Evolutionary conservation across 2,329 filamentous ascomycete genomes (phyloP), one percentile per base, ranked within the genome.

Genomic region (Laburnicola sp.): DNA sequence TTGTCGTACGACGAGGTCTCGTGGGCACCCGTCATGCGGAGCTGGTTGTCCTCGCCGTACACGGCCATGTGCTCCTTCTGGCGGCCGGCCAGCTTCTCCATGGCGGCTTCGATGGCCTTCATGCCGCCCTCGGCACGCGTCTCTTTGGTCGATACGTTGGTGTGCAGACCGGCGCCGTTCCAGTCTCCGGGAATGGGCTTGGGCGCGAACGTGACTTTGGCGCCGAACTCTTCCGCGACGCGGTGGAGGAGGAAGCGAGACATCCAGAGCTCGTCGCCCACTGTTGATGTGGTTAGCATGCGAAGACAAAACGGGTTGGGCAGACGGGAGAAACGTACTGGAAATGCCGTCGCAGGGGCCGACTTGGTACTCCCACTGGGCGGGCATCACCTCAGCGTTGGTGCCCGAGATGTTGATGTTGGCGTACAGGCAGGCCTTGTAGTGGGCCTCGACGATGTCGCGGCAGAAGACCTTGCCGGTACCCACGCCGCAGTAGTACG

Each of bases 361-460:
- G 68, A 97, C 89, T 75, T 97, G 93, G 86, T 90, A 97, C 76
- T 97, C 93, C 93, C 93, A 97, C 78, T 97, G 93, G 54, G 89
- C 91, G 59, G 91, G 89, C 89, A 97, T 96, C 71, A 99, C 94
- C 83, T 99, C 94, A 62, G 94, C 94, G 77, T 99, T 99, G 80
- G 94, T 97, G 71, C 94, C 94, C 25, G 92, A 96, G 77, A 99
- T 97, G 75, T 92, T 86, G 78, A 99, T 83, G 54, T 88, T 87
- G 54, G 93, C 85, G 75, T 91, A 96, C 76, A 97, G 74, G 82
- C 85, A 96, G 62, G 87, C 87, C 79, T 90, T 90, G 86, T 91
- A 92, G 80, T 96, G 90, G 60, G 89, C 87, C 81, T 97, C 93
- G 64, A 99, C 92, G 58, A 99, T 93, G 73, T 99, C 93, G 80